Evolutionary conservation across 2,329 filamentous ascomycete genomes (phyloP).

Genomic region (Curvularia lunata): DNA sequence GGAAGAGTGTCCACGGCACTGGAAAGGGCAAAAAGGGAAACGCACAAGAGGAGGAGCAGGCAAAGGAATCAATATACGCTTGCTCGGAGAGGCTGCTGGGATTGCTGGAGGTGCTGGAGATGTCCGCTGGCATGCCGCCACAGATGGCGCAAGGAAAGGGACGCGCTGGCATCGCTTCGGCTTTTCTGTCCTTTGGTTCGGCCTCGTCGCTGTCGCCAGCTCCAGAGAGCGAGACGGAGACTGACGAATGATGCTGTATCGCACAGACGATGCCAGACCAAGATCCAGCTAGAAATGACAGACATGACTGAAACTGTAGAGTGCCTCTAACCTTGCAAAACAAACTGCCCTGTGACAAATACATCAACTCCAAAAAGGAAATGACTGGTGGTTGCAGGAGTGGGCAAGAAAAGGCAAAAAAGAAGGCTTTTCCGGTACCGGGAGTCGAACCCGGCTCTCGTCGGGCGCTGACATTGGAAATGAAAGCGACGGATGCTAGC

Average conservation of each 20-base stretch:
- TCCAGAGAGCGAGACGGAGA: constrained; percentile 31
- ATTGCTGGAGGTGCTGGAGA: constrained; percentile 44
- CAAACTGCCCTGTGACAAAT: no score
- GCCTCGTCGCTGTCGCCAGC: constrained; percentile 33
- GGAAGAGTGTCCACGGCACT: constrained; percentile 54
- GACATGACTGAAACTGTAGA: no score
- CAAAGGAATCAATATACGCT: constrained; percentile 41
- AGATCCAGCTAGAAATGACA: no score
- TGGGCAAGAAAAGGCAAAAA: not conserved
- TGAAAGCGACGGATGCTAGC: constrained; percentile 35
- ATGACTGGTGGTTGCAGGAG: no score
- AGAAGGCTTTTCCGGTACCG: constrained; percentile 22
- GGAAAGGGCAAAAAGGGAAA: constrained; percentile 54
- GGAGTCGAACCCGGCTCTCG: constrained; percentile 33
- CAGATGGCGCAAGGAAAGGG: constrained; percentile 12
- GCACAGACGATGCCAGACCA: not conserved
- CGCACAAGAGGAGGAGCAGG: constrained; percentile 45
- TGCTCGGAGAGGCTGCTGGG: constrained; percentile 45
- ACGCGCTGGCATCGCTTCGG: not conserved
- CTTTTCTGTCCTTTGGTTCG: constrained; percentile 29
- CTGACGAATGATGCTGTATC: not conserved
- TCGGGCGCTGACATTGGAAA: constrained; percentile 22
- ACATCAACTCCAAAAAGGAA: no score
- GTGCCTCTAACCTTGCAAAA: not conserved
- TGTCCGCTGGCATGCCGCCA: constrained; percentile 21